phyloP scores from a whole-genome alignment of 1,284 basidiomycete species.

The Ustilago shanxiensis region DNA sequence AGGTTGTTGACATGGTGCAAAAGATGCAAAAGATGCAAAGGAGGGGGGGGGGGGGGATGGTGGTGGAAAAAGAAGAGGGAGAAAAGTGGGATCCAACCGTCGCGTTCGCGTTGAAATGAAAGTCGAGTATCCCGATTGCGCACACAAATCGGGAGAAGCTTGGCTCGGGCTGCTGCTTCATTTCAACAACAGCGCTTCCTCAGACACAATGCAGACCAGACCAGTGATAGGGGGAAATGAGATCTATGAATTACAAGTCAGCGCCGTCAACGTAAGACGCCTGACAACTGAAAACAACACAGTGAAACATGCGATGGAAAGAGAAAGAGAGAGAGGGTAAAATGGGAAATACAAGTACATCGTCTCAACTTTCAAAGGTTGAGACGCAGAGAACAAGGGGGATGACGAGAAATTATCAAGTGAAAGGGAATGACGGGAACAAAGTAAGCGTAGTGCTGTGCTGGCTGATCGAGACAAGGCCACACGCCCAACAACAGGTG shows the following conservation, averaged over 20 bases:
- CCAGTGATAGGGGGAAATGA: neutral
- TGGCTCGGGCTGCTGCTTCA: neutral
- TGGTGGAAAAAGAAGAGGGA: neutral
- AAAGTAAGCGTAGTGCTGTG: too few species aligned
- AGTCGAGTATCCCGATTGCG: neutral
- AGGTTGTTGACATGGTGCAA: constrained; percentile 17
- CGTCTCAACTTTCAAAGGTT: too few species aligned
- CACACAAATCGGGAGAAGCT: neutral
- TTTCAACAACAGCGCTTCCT: neutral
- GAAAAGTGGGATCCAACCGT: constrained; percentile 1
- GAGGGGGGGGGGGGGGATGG: neutral
- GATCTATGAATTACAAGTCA: constrained; percentile 32
- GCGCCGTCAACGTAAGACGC: neutral
- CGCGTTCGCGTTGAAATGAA: constrained; percentile 27
- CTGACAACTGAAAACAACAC: constrained; percentile 10
- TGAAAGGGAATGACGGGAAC: neutral
- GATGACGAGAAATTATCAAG: neutral
- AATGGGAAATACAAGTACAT: constrained; percentile 30
- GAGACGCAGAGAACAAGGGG: neutral
- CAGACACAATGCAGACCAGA: neutral
- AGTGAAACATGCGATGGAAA: constrained; percentile 4
- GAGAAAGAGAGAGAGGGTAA: neutral
- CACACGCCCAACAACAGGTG: too few species aligned
- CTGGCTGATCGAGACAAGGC: too few species aligned
- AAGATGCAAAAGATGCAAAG: neutral